Evolutionary conservation across 2,329 filamentous ascomycete genomes (phyloP), one percentile per base, ranked within the genome.

Genomic region (Penicillium brevicompactum): DNA sequence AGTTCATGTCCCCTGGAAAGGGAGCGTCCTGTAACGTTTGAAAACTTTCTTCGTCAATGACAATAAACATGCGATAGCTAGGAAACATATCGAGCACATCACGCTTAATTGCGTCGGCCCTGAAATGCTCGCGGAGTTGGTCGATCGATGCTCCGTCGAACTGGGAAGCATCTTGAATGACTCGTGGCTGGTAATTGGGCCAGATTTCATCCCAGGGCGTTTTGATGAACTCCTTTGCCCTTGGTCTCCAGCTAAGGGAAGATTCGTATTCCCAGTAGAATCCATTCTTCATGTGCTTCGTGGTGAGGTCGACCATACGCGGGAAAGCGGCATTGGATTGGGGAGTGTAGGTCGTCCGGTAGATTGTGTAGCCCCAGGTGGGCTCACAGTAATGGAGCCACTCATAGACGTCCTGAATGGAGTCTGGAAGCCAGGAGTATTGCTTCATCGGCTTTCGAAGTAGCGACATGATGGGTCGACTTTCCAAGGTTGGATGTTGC

Each of bases 281-380:
- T 52, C 14, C 34, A 22, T 46, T 14, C 18, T 52, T 52, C 21
- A 52, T 30, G 49, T 52, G 42, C n/a, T 22, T 38, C 18, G 49
- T 52, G 18, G 27, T 52, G 9, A 46, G 42, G 43, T 52, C 49
- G 42, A 52, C 49, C 14, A 52, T 42, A 22, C 16, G 31, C 18
- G 43, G 32, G 32, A 52, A 52, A 40, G 42, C 34, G 22, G 49
- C 49, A 21, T 52, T 30, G 24, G 49, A 52, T 38, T 52, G 32
- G 18, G 49, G 32, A 30, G 42, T 52, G 37, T 52, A 52, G 43
- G 43, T 52, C 27, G 49, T 52, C 21, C 54, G 32, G 27, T 52
- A 53, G 30, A 49, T 56, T 8, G 45, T 56, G 45, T 40, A 56
- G 18, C 54, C 49, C 53, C 49, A 49, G 40, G 49, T 44, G 21